Evolutionary conservation across 352 stramenopile genomes (phyloP).

Genomic region (Nothophytophthora sp.): DNA sequence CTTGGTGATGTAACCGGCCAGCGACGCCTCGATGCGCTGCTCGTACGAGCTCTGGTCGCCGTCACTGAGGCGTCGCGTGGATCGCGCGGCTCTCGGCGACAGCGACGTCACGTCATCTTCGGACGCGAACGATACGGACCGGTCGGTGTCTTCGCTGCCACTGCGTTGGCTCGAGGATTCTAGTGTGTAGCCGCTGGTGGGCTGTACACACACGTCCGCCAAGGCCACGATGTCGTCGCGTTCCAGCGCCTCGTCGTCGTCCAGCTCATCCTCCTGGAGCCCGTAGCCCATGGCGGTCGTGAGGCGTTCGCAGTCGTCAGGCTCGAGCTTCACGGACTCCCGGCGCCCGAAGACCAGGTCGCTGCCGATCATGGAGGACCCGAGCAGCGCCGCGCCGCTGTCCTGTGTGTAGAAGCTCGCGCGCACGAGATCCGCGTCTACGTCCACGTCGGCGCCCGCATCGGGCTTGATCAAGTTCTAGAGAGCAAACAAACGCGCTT

Average conservation of each 20-base stretch:
- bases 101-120: conserved; percentile 43
- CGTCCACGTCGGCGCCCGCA: conserved; percentile 24
- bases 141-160: conserved; percentile 65
- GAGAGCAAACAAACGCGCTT: conserved; percentile 4
- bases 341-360: conserved; percentile 50
- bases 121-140: conserved; percentile 62
- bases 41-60: conserved; percentile 56
- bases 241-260: conserved; percentile 31
- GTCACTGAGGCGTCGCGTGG: conserved; percentile 40
- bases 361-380: conserved; percentile 37
- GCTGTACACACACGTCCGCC: too few relatives aligned
- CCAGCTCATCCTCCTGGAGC: conserved; percentile 34
- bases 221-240: too few relatives aligned
- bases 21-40: conserved; percentile 64
- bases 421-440: conserved; percentile 35
- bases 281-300: conserved; percentile 35
- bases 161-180: conserved; percentile 40
- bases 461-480: conserved; percentile 52
- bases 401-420: conserved; percentile 50
- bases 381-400: conserved; percentile 26
- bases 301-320: conserved; percentile 9
- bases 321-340: conserved; percentile 18
- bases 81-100: conserved; percentile 24
- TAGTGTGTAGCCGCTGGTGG: conserved; percentile 23
- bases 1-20: conserved; percentile 54